phyloP scores from a whole-genome alignment of 2,329 filamentous ascomycete genomes.

The Cordyceps farinosa region DNA sequence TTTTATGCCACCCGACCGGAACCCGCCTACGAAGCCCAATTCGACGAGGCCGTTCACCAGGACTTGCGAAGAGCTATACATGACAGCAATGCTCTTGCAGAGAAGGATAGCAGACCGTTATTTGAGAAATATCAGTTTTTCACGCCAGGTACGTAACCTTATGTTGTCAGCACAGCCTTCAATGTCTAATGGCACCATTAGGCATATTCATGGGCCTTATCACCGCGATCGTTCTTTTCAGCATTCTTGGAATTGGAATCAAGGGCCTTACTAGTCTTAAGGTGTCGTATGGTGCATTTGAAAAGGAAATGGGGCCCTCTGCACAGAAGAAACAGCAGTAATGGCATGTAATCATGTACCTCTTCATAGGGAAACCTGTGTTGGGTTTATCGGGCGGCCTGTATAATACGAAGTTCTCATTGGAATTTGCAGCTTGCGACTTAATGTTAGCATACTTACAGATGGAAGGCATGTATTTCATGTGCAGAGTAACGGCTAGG shows the following conservation, averaged over 20 bases:
- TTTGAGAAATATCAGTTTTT: slow-evolving; percentile 97
- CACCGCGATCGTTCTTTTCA: slow-evolving; percentile 65
- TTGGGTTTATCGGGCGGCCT: not conserved
- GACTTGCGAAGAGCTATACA: slow-evolving; percentile 62
- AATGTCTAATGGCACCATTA: slow-evolving; percentile 33
- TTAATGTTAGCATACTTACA: not conserved
- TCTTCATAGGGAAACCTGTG: not conserved
- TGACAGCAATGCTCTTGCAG: slow-evolving; percentile 10
- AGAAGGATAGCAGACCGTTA: slow-evolving; percentile 48
- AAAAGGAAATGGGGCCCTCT: slow-evolving; percentile 89
- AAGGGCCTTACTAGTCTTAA: slow-evolving; percentile 74
- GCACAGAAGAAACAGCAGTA: slow-evolving; percentile 71
- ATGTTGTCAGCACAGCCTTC: not conserved
- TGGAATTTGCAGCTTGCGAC: not conserved
- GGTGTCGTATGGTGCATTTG: slow-evolving; percentile 91
- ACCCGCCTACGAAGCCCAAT: slow-evolving; percentile 61
- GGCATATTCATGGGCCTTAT: slow-evolving; percentile 87
- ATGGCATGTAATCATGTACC: slow-evolving; percentile 4
- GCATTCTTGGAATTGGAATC: slow-evolving; percentile 76
- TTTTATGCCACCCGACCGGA: slow-evolving; percentile 63
- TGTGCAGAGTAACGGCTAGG: not conserved
- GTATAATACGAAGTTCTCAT: slow-evolving; percentile 5
- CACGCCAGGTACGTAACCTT: slow-evolving; percentile 64
- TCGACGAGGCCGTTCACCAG: slow-evolving; percentile 60
- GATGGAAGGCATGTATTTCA: not conserved